Conservation (phyloP, 306 rosid genomes). For the Vigna angularis region DNA sequence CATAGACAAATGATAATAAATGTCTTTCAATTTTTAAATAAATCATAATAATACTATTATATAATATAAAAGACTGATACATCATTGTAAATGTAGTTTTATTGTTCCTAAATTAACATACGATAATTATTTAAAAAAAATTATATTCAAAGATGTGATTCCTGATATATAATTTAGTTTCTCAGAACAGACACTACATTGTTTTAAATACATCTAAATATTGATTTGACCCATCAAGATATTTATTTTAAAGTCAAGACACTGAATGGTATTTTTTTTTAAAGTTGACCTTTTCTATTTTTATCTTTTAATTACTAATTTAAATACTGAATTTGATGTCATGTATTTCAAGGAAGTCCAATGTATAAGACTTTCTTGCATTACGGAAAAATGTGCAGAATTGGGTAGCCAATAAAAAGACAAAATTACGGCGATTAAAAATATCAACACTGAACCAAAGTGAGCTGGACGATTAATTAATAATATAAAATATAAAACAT, state of each 20-base stretch:
- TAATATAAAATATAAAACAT: slow-evolving; percentile 17
- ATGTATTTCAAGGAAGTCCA: background rate
- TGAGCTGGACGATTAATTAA: background rate
- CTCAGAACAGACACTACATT: background rate
- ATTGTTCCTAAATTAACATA: too few relatives aligned
- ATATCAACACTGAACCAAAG: background rate
- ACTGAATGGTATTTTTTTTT: background rate
- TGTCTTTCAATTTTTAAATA: too few relatives aligned
- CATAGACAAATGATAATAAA: too few relatives aligned
- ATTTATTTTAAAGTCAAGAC: background rate
- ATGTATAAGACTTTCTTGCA: background rate
- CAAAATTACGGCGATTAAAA: background rate
- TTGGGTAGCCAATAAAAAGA: background rate
- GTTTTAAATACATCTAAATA: background rate
- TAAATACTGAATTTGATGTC: background rate
- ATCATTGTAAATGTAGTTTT: too few relatives aligned
- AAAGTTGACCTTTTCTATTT: background rate
- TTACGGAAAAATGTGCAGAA: background rate
- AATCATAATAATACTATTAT: too few relatives aligned
- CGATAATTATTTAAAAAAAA: too few relatives aligned
- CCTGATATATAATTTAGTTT: background rate
- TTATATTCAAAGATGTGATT: too few relatives aligned
- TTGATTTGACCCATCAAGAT: background rate
- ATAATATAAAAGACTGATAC: too few relatives aligned
- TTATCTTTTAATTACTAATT: background rate